Evolutionary conservation across 2,329 filamentous ascomycete genomes (phyloP).

Genomic region (Phoma sp.): DNA sequence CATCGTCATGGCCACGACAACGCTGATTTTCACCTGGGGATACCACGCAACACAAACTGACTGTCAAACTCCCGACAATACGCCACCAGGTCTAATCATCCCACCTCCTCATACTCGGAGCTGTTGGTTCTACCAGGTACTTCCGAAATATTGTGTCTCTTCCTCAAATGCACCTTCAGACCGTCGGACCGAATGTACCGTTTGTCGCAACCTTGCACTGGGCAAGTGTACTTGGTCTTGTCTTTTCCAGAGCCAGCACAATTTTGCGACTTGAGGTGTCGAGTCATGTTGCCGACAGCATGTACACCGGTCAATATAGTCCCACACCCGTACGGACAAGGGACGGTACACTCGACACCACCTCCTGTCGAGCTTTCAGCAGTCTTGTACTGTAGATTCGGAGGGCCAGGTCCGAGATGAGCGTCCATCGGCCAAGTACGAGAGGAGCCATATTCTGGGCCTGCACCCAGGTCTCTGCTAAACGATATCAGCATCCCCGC

Average conservation of each 20-base stretch:
- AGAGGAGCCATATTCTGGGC: background rate
- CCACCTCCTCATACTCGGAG: constrained; percentile 1
- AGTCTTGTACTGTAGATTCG: background rate
- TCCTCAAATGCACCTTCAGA: constrained; percentile 26
- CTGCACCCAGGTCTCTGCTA: background rate
- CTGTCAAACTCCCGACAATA: no score
- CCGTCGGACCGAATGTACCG: constrained; percentile 39
- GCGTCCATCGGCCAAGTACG: background rate
- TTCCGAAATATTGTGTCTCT: constrained; percentile 21
- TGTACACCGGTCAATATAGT: constrained; percentile 31
- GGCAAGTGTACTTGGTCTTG: constrained; percentile 24
- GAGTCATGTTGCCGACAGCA: constrained; percentile 37
- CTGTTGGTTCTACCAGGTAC: constrained; percentile 1
- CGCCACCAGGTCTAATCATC: background rate
- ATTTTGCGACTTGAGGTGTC: constrained; percentile 33
- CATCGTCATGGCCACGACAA: no score
- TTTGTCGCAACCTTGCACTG: constrained; percentile 26
- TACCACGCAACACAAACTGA: no score
- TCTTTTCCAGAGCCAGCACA: constrained; percentile 26
- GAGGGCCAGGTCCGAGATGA: background rate
- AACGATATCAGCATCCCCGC: background rate
- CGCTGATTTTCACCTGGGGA: no score
- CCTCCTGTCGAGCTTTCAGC: background rate
- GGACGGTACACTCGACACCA: constrained; percentile 12
- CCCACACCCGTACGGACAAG: constrained; percentile 32